Conservation (phyloP, 2,329 filamentous ascomycete genomes). For the Stylonectria norvegica region DNA sequence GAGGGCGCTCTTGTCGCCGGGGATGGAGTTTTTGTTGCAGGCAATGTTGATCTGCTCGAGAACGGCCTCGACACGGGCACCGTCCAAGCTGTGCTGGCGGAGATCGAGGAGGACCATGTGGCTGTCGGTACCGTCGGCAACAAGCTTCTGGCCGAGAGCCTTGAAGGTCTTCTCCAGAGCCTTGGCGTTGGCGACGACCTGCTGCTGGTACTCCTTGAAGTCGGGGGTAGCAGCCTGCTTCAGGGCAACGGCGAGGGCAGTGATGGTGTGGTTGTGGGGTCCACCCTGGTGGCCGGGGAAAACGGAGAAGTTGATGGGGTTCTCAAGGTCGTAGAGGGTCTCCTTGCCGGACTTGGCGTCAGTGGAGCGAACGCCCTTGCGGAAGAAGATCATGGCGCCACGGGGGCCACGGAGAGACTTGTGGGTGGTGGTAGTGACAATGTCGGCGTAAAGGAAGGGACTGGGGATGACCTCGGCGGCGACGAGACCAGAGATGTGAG, state of each 20-base stretch:
- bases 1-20: constrained; percentile 94
- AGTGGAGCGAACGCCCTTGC: constrained; percentile 87
- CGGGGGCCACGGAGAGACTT: constrained; percentile 97
- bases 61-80: constrained; percentile 91
- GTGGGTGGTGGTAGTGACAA: constrained; percentile 98
- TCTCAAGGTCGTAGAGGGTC: constrained; percentile 88
- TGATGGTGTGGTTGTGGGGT: constrained; percentile 99
- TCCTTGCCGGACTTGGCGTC: constrained; percentile 90
- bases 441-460: constrained; percentile 87
- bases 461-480: constrained; percentile 90
- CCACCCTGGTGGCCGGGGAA: constrained; percentile 99
- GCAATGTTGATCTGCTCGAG: constrained; percentile 98
- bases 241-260: constrained; percentile 87
- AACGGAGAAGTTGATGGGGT: constrained; percentile 97
- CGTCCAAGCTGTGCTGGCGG: constrained; percentile 81
- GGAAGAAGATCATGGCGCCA: constrained; percentile 99
- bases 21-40: constrained; percentile 99
- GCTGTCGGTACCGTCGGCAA: constrained; percentile 93
- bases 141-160: constrained; percentile 87
- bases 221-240: constrained; percentile 89
- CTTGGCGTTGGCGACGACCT: constrained; percentile 91
- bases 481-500: constrained; percentile 95
- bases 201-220: constrained; percentile 90
- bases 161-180: constrained; percentile 81
- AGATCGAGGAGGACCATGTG: constrained; percentile 97